Conservation (phyloP, 305 asterid genomes). For the Fraxinus floribunda region DNA sequence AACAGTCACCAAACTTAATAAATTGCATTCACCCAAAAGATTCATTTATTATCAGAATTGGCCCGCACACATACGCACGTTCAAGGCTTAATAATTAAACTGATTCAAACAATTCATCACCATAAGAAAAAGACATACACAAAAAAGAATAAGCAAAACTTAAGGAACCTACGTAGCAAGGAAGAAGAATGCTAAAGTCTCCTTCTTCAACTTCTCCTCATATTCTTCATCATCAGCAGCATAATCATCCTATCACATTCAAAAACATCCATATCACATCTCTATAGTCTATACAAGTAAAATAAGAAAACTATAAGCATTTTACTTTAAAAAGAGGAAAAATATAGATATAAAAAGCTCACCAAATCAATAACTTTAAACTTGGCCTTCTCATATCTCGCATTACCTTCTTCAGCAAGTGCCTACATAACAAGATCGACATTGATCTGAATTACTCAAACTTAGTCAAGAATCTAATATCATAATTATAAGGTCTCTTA, state of each 20-base stretch:
- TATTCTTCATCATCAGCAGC: constrained; percentile 91
- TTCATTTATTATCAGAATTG: constrained; percentile 16
- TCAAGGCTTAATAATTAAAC: constrained; percentile 13
- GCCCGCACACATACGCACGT: background rate
- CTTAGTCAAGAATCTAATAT: background rate
- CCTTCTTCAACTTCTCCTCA: constrained; percentile 83
- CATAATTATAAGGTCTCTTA: background rate
- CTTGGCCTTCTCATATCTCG: constrained; percentile 76
- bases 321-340: background rate
- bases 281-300: background rate
- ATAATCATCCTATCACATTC: constrained; percentile 71
- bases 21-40: constrained; percentile 23
- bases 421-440: constrained; percentile 51
- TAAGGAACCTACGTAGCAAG: constrained; percentile 76
- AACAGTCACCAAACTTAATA: constrained; percentile 47
- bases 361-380: constrained; percentile 81
- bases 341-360: constrained; percentile 21
- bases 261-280: constrained; percentile 11
- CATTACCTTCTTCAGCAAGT: constrained; percentile 94
- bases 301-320: constrained; percentile 2
- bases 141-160: background rate
- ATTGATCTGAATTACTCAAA: background rate
- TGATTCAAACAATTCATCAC: background rate
- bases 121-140: background rate
- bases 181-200: constrained; percentile 71